A percentile compares a stretch with the other conserved stretches of the same genome.
These are phyloP conservation scores for Rhodofomes roseus DNA, from an alignment of 1,284 basidiomycete genomes.

Conservation along the genomic window DNA sequence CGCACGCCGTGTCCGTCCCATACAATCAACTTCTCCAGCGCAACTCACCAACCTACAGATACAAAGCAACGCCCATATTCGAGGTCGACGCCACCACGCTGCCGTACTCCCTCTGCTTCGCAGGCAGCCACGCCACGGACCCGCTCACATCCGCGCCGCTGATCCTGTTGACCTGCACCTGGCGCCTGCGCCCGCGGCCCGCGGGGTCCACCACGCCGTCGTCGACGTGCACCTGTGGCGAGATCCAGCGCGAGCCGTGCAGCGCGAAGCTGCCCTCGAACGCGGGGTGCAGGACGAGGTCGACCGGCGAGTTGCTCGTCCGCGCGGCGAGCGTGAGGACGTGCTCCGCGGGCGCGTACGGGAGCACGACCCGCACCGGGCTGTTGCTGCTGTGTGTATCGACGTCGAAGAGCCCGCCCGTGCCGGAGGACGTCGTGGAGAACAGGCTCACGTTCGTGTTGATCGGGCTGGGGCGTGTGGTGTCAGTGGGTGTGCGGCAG, in stretches of 20 bases:
- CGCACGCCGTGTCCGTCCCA: no score
- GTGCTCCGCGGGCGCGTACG: slow-evolving; percentile 35
- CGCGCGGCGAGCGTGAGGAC: slow-evolving; percentile 28
- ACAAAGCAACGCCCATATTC: slow-evolving; percentile 8
- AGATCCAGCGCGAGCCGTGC: slow-evolving; percentile 21
- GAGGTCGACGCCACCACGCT: slow-evolving; percentile 13
- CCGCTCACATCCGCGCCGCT: slow-evolving; percentile 9
- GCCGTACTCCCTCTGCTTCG: slow-evolving; percentile 6
- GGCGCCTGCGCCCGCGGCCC: slow-evolving; percentile 33
- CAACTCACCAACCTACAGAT: not conserved
- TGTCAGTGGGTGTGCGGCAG: not conserved
- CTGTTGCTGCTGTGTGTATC: slow-evolving; percentile 17
- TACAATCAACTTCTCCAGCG: no score
- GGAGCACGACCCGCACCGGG: slow-evolving; percentile 30
- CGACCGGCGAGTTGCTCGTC: slow-evolving; percentile 29
- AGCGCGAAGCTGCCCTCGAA: slow-evolving; percentile 41
- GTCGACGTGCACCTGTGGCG: slow-evolving; percentile 19
- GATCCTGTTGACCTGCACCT: slow-evolving; percentile 10
- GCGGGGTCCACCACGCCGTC: slow-evolving; percentile 34
- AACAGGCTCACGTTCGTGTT: slow-evolving; percentile 25
- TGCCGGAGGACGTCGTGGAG: slow-evolving; percentile 21
- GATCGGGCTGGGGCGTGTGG: slow-evolving; percentile 25
- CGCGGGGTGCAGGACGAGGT: slow-evolving; percentile 32
- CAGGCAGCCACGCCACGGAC: slow-evolving; percentile 11
- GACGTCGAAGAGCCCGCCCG: slow-evolving; percentile 30